Conservation (phyloP, 176 grass and related monocot species). For the Carex cristatella region DNA sequence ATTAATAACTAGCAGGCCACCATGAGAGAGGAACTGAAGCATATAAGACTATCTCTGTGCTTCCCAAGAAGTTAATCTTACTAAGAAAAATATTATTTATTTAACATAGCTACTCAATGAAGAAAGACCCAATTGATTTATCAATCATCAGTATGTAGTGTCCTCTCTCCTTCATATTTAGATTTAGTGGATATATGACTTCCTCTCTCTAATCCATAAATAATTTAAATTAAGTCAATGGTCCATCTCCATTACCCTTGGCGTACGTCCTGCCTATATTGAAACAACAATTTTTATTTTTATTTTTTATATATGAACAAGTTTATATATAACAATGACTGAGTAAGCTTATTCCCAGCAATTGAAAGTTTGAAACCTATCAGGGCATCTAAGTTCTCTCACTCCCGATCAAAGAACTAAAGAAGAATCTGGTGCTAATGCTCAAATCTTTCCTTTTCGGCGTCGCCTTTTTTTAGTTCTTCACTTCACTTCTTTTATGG, state of each 20-base stretch:
- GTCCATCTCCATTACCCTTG: background rate
- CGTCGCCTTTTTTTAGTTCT: background rate
- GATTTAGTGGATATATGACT: background rate
- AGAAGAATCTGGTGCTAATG: background rate
- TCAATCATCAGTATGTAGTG: background rate
- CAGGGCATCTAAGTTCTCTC: background rate
- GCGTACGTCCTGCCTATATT: background rate
- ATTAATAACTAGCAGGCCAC: background rate
- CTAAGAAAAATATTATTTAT: background rate
- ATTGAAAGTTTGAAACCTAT: background rate
- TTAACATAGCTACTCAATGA: constrained; percentile 4
- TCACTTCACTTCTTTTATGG: constrained; percentile 13
- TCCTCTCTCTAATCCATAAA: background rate
- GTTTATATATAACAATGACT: background rate
- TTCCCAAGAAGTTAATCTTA: background rate
- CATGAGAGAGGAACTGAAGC: background rate
- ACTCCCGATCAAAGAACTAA: too few species aligned
- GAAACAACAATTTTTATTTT: background rate
- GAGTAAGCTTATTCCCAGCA: background rate
- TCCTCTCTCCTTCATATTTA: background rate
- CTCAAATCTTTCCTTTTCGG: background rate
- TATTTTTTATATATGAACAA: background rate
- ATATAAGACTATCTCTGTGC: background rate
- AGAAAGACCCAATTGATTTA: background rate
- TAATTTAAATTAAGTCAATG: background rate